phyloP scores from a whole-genome alignment of 1,284 basidiomycete species.

The Boletus calvinii region DNA sequence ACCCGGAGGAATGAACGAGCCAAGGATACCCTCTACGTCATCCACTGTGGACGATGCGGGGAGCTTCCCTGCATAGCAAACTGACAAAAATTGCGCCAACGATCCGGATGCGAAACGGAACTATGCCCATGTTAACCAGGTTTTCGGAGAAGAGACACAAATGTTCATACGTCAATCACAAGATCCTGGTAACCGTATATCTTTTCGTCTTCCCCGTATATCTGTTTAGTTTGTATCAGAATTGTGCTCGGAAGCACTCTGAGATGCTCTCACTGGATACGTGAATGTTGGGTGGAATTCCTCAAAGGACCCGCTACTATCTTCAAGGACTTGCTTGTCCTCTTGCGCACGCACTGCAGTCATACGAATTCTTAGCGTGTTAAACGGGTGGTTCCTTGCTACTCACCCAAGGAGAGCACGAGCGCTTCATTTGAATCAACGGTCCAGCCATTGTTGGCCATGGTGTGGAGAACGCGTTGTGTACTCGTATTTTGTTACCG shows the following conservation, averaged over 20 bases:
- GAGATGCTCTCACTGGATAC: conserved; percentile 64
- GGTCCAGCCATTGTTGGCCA: conserved; percentile 61
- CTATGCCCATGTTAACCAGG: conserved; percentile 38
- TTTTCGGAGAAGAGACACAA: conserved; percentile 1
- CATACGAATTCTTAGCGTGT: conserved; percentile 4
- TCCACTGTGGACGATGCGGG: conserved; percentile 78
- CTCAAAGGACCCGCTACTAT: conserved; percentile 61
- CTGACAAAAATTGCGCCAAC: conserved; percentile 72
- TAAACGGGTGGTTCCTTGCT: background rate
- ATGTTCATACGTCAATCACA: conserved; percentile 68
- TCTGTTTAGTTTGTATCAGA: conserved; percentile 42
- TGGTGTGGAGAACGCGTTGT: conserved; percentile 30
- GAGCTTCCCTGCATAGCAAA: conserved; percentile 68
- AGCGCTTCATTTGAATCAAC: conserved; percentile 80
- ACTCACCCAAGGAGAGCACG: conserved; percentile 65
- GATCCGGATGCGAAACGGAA: conserved; percentile 88
- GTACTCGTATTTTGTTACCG: conserved; percentile 25
- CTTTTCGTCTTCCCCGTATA: conserved; percentile 95
- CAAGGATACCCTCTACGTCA: conserved; percentile 79
- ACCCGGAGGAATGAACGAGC: conserved; percentile 80
- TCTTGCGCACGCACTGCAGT: conserved; percentile 57
- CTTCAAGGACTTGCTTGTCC: conserved; percentile 60
- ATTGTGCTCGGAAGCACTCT: background rate
- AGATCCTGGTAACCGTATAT: conserved; percentile 92
- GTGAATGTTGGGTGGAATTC: conserved; percentile 83